phyloP scores from a whole-genome alignment of 495 filamentous ascomycete genomes.

The Tetracladium marchalianum region DNA sequence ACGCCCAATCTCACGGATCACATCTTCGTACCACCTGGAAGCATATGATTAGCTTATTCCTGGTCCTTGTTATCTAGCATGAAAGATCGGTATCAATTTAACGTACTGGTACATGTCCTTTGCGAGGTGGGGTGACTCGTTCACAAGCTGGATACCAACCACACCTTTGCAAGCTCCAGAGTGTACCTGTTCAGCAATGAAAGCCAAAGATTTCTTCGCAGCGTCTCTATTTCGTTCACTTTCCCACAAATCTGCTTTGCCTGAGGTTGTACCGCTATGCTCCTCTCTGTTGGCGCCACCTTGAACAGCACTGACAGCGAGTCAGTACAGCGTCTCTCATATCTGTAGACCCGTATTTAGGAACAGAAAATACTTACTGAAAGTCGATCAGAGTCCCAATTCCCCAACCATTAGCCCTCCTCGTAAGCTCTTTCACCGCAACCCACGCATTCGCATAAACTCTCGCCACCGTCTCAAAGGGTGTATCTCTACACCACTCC shows the following conservation, averaged over 20 bases:
- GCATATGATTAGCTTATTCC: too few species aligned
- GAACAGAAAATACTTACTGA: too few species aligned
- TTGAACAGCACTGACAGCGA: slow-evolving; percentile 26
- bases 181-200: slow-evolving; percentile 32
- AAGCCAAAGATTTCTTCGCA: slow-evolving; percentile 29
- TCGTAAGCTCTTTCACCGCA: slow-evolving; percentile 28
- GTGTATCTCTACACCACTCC: slow-evolving; percentile 33
- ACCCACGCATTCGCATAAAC: slow-evolving; percentile 43
- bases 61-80: too few species aligned
- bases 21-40: slow-evolving; percentile 36
- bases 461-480: slow-evolving; percentile 29
- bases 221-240: slow-evolving; percentile 24
- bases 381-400: slow-evolving; percentile 45
- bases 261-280: slow-evolving; percentile 38
- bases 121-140: slow-evolving; percentile 36
- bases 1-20: slow-evolving; percentile 27
- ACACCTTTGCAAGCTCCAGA: slow-evolving; percentile 27
- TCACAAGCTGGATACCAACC: slow-evolving; percentile 41
- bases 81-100: too few species aligned
- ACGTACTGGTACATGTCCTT: slow-evolving; percentile 31
- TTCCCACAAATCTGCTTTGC: slow-evolving; percentile 34
- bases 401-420: slow-evolving; percentile 27
- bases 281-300: slow-evolving; percentile 40
- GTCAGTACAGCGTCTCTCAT: too few species aligned
- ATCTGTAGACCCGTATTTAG: too few species aligned